phyloP scores from a whole-genome alignment of 805 yeast species.

The Ogataea minuta region DNA sequence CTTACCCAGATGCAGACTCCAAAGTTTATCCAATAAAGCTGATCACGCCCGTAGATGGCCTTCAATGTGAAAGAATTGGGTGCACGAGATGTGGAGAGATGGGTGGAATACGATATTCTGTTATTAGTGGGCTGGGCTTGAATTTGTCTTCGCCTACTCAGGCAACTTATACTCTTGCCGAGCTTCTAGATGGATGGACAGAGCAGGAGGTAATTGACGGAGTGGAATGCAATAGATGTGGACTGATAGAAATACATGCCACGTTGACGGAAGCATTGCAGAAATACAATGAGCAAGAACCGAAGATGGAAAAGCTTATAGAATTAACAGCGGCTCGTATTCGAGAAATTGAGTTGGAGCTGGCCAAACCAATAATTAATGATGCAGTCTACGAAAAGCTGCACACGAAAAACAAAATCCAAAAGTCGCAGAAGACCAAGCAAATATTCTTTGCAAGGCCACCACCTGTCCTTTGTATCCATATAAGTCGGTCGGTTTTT shows the following conservation, averaged over 20 bases:
- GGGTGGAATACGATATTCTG: slow-evolving; percentile 86
- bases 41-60: slow-evolving; percentile 90
- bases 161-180: slow-evolving; percentile 44
- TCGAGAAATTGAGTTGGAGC: slow-evolving; percentile 47
- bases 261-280: slow-evolving; percentile 43
- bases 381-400: slow-evolving; percentile 76
- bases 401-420: slow-evolving; percentile 70
- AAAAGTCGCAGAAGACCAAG: slow-evolving; percentile 77
- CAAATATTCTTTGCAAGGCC: slow-evolving; percentile 79
- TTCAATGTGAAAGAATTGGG: slow-evolving; percentile 84
- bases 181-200: slow-evolving; percentile 63
- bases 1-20: slow-evolving; percentile 42
- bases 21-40: slow-evolving; percentile 54
- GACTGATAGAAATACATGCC: slow-evolving; percentile 59
- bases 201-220: slow-evolving; percentile 86
- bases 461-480: slow-evolving; percentile 79
- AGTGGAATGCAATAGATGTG: slow-evolving; percentile 94
- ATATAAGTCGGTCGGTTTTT: slow-evolving; percentile 89
- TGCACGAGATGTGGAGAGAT: slow-evolving; percentile 89
- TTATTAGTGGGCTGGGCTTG: slow-evolving; percentile 69
- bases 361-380: slow-evolving; percentile 65
- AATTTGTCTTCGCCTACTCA: slow-evolving; percentile 56
- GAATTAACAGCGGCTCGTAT: slow-evolving; percentile 46
- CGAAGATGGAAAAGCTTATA: slow-evolving; percentile 21
- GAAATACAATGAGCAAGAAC: slow-evolving; percentile 19